These are phyloP conservation scores for Grammothele lineata DNA, from an alignment of 768 basidiomycete species.

Conservation along the genomic window DNA sequence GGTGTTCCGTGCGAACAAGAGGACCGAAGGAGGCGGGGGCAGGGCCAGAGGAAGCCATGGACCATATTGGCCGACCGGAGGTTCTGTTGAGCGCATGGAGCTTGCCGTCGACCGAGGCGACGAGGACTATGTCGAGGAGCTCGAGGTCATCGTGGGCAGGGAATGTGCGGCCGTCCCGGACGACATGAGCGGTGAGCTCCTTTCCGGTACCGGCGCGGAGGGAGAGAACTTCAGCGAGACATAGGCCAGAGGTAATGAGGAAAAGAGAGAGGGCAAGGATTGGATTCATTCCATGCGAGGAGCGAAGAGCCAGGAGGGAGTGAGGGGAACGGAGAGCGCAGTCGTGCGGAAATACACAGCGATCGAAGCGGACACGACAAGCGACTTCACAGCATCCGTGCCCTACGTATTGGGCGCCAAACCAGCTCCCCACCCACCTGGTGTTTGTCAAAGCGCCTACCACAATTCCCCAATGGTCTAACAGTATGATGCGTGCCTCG, in stretches of 20 bases:
- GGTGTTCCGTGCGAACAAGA: constrained; percentile 69
- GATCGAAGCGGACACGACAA: too few species aligned
- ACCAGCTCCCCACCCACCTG: too few species aligned
- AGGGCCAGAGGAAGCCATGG: constrained; percentile 48
- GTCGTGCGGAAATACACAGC: not conserved
- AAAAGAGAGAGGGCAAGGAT: constrained; percentile 12
- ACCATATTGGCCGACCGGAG: constrained; percentile 82
- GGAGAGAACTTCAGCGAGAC: constrained; percentile 24
- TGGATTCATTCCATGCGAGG: constrained; percentile 15
- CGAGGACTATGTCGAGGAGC: constrained; percentile 78
- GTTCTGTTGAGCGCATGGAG: constrained; percentile 91
- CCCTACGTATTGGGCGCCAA: too few species aligned
- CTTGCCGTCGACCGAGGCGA: constrained; percentile 91
- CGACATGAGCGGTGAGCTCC: constrained; percentile 19
- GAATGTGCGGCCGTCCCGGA: constrained; percentile 7
- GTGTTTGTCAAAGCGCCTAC: too few species aligned
- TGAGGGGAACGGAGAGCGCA: not conserved
- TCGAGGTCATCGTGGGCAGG: constrained; percentile 40
- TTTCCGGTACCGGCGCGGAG: constrained; percentile 16
- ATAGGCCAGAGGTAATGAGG: constrained; percentile 18
- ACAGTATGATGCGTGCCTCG: too few species aligned
- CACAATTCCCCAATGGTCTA: too few species aligned
- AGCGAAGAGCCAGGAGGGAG: not conserved
- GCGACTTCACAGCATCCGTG: too few species aligned
- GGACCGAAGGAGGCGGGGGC: constrained; percentile 57